A percentile compares a stretch with the other conserved stretches of the same genome.
Evolutionary conservation across 805 yeast species (phyloP).

Genomic region (Metschnikowia rubicola): DNA sequence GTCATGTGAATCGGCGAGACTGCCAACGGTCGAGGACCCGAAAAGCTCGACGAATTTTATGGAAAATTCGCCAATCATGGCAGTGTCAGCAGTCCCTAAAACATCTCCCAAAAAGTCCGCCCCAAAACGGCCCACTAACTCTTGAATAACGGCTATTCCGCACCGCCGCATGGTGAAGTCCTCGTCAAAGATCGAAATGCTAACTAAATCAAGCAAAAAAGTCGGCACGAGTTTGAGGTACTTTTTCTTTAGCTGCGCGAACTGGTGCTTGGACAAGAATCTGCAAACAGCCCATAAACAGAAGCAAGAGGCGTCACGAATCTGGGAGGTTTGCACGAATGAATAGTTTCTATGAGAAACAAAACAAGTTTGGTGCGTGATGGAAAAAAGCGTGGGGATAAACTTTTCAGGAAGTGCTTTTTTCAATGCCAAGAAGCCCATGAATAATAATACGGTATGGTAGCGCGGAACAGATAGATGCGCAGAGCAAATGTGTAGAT

Average conservation of each 20-base stretch:
- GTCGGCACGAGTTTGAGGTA: constrained; percentile 18
- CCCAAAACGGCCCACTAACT: constrained; percentile 75
- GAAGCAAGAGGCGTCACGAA: constrained; percentile 83
- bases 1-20: constrained; percentile 16
- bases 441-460: constrained; percentile 56
- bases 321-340: constrained; percentile 56
- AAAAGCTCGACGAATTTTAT: constrained; percentile 57
- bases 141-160: constrained; percentile 84
- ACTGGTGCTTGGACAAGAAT: constrained; percentile 21
- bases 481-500: constrained; percentile 24
- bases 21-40: constrained; percentile 39
- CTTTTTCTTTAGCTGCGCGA: constrained; percentile 13
- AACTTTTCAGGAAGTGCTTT: constrained; percentile 22
- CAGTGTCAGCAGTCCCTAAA: constrained; percentile 9
- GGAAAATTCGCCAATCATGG: constrained; percentile 30
- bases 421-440: constrained; percentile 44
- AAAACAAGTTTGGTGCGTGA: constrained; percentile 46
- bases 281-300: constrained; percentile 75
- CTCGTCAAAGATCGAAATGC: constrained; percentile 61
- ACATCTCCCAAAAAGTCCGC: constrained; percentile 27
- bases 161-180: constrained; percentile 78
- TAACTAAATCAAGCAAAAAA: constrained; percentile 39
- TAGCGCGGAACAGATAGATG: constrained; percentile 39
- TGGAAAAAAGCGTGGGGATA: constrained; percentile 26
- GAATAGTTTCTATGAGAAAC: constrained; percentile 57